Evolutionary conservation across 306 rosid species (phyloP), one percentile per base, ranked within the genome.

Genomic region (Rubus idaeus): DNA sequence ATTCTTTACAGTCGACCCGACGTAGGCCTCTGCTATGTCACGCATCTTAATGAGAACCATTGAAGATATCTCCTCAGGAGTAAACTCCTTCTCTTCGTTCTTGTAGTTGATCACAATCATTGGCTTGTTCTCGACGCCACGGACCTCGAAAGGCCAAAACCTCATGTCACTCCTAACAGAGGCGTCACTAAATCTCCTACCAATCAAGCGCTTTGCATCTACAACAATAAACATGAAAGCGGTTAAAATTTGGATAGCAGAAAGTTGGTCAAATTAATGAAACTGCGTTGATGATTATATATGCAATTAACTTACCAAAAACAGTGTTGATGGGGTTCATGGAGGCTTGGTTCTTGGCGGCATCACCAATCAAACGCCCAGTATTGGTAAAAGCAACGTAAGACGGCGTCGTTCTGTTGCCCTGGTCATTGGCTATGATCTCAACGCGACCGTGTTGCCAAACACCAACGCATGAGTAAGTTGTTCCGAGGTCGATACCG

Each of bases 381-480:
- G 2, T 18, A 2, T 53, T 18, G 10, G 60, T 18, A 5, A 53
- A 53, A 18, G 60, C 60, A 53, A 53, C 60, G 18, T 18, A 53
- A 0, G 60, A 53, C 3, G 60, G 26, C 6, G 60, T 53, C 4
- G 55, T 51, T 51, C 55, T 51, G 7, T 51, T 53, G 60, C 60
- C 60, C 7, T 53, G 86, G 17, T 83, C 81, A 65, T 79, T 79
- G 45, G 75, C 78, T 0, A 75, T 83, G 84, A 81, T 83, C 77
- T 79, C 81, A 2, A 79, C 78, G 18, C 81, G 78, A 58, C 75
- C 81, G 35, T 75, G 80, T 44, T 79, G 83, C 86, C 86, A 79
- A 23, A 79, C 84, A 14, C 80, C 84, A 6, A 81, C 84, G 50
- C 84, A 53, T 0, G 60, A 53, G 11, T 53, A 53, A n/a, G 60